A percentile compares a stretch with the other conserved stretches of the same genome.
Evolutionary conservation across 441 rosid species (phyloP).

Genomic region (Bruguiera hainesii): DNA sequence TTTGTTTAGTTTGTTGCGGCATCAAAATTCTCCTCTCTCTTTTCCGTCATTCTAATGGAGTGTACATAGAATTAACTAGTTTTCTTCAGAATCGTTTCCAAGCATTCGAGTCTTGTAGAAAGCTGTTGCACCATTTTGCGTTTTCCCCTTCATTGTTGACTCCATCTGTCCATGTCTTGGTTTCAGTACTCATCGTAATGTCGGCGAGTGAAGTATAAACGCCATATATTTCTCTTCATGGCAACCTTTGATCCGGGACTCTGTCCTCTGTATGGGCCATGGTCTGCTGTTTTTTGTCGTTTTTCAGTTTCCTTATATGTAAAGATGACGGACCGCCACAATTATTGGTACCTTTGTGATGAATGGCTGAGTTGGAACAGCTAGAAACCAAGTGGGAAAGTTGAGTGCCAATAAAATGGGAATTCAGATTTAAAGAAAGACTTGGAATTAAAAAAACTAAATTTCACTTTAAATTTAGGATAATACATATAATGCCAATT

Average conservation of each 20-base stretch:
- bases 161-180: not conserved
- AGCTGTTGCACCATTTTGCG: conserved; percentile 12
- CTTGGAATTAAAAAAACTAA: too few relatives aligned
- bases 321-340: not conserved
- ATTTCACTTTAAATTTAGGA: too few relatives aligned
- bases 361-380: conserved; percentile 14
- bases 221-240: too few relatives aligned
- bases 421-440: too few relatives aligned
- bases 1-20: conserved; percentile 14
- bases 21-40: conserved; percentile 4
- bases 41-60: conserved; percentile 18
- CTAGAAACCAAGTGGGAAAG: conserved; percentile 2
- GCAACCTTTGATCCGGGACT: too few relatives aligned
- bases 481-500: too few relatives aligned
- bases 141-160: not conserved
- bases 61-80: conserved; percentile 37
- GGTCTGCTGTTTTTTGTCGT: too few relatives aligned
- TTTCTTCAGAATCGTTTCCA: conserved; percentile 2
- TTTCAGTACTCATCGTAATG: not conserved
- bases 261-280: not conserved
- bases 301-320: too few relatives aligned
- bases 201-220: too few relatives aligned
- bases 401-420: too few relatives aligned
- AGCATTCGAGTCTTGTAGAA: conserved; percentile 7
- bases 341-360: conserved; percentile 20